Evolutionary conservation across 192 early-diverging fungal species (phyloP), one percentile per base, ranked within the genome.

Genomic region (Mortierella alpina): DNA sequence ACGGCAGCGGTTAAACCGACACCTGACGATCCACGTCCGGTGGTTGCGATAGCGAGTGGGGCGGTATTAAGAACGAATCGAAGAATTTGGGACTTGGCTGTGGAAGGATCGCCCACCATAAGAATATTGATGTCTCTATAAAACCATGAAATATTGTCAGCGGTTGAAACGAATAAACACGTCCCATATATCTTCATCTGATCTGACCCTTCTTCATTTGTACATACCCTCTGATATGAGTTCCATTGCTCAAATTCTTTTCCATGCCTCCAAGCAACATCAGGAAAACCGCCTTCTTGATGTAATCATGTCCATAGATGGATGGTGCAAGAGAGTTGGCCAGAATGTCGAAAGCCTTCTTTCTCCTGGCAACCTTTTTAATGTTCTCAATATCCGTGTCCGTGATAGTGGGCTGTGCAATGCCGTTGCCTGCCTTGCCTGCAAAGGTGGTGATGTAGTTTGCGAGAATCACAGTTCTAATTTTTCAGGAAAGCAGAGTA

Each of bases 51-150:
- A 7, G 96, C 97, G 59, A 97, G 84, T 40, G 98, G 98, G 49
- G 98, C 97, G 66, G 95, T 95, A 70, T 97, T 96, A 55, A 96
- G 83, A 22, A 99, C 94, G 82, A 93, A 98, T n/a, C 96, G 87
- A 70, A 99, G 89, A 68, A 99, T 90, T 84, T 99, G 98, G n/a
- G 96, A 97, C 88, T 99, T 99, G 12, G 96, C 97, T 6, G 95
- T 96, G n/a, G 95, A 96, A 41, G 98, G 98, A 87, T 99, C 98
- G 63, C 98, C 98, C 17, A 99, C 97, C 91, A 99, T 93, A 64
- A 97, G 85, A 78, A 99, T 95, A 79, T 99, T 99, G 75, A 99
- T 96, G 84, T 99, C 98, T 69, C 96, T 95, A 42, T 13, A 49
- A n/a, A 67, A 67, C 52, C 18, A 41, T 58, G 18, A 57, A 59